phyloP scores from a whole-genome alignment of 2,329 filamentous ascomycete species.

The Neocatenulostroma microsporum region DNA sequence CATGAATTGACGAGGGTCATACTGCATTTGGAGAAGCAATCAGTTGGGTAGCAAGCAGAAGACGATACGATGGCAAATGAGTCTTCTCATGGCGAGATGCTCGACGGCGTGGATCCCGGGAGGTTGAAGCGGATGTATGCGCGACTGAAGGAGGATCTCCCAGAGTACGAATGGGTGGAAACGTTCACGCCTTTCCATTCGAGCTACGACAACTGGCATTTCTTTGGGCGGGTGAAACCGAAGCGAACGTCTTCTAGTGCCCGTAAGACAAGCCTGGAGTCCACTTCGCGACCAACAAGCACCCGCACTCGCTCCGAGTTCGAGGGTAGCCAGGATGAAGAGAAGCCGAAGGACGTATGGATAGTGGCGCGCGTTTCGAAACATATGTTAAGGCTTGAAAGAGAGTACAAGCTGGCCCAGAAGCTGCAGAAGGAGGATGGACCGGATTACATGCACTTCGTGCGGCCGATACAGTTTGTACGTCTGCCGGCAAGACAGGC shows the following conservation, averaged over 20 bases:
- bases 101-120: no score
- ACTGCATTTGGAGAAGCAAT: no score
- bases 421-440: constrained; percentile 46
- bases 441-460: constrained; percentile 63
- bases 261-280: constrained; percentile 14
- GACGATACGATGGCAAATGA: no score
- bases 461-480: constrained; percentile 71
- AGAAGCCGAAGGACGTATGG: constrained; percentile 30
- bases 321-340: constrained; percentile 18
- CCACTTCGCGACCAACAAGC: constrained; percentile 17
- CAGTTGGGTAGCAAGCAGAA: no score
- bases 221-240: constrained; percentile 47
- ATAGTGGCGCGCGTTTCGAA: constrained; percentile 77
- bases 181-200: constrained; percentile 40
- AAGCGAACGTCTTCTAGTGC: constrained; percentile 28
- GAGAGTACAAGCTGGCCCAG: constrained; percentile 77
- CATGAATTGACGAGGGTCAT: no score
- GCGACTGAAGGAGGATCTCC: constrained; percentile 27
- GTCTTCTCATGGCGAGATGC: no score
- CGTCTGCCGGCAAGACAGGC: constrained; percentile 60
- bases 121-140: constrained; percentile 28
- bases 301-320: constrained; percentile 22
- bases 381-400: constrained; percentile 74
- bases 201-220: constrained; percentile 78
- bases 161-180: constrained; percentile 32